Evolutionary conservation across 176 grass and related monocot genomes (phyloP).

Genomic region (Rhynchospora tenuis): DNA sequence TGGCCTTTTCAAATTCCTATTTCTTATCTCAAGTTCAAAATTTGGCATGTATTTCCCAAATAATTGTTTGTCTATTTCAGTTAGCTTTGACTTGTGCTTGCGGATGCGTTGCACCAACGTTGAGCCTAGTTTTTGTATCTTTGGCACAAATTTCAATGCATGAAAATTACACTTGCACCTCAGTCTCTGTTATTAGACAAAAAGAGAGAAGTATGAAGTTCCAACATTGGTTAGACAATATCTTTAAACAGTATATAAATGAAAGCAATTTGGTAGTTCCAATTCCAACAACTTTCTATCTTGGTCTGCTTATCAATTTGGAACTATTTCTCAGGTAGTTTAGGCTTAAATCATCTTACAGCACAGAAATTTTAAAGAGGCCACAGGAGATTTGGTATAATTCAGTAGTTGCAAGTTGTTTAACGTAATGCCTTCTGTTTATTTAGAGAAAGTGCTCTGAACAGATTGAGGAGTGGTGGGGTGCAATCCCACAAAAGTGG

Average conservation of each 20-base stretch:
- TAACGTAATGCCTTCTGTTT: not conserved
- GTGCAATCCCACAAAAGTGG: not conserved
- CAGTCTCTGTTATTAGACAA: conserved; percentile 47
- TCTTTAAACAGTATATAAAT: not conserved
- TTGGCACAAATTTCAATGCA: conserved; percentile 73
- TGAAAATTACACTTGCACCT: conserved; percentile 98
- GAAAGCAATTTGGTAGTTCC: not conserved
- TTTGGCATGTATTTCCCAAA: conserved; percentile 49
- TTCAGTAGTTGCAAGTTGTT: not conserved
- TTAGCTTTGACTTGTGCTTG: conserved; percentile 38
- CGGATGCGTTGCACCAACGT: conserved; percentile 77
- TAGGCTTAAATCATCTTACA: not conserved
- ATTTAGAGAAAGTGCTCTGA: not conserved
- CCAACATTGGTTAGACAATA: not conserved
- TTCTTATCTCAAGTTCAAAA: not conserved
- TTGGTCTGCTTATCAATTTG: not conserved
- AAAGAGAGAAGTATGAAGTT: not conserved
- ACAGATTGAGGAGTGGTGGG: not conserved
- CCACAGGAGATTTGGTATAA: not conserved
- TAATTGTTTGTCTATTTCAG: conserved; percentile 64
- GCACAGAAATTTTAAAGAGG: not conserved
- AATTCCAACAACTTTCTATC: not conserved
- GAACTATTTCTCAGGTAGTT: not conserved
- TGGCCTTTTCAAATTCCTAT: conserved; percentile 13
- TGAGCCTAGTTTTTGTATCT: conserved; percentile 62